Conservation (phyloP, 305 asterid genomes). For the Fraxinus paxiana region DNA sequence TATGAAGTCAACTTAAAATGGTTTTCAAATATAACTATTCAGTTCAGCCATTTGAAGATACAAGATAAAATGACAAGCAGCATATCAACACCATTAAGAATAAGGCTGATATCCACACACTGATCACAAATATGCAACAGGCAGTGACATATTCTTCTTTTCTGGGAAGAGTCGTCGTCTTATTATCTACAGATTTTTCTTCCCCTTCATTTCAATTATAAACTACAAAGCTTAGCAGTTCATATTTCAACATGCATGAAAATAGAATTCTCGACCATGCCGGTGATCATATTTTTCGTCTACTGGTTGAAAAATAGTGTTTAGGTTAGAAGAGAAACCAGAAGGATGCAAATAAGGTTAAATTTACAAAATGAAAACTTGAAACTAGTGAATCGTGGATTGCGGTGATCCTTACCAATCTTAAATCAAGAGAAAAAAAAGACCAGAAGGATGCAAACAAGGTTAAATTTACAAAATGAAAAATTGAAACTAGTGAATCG, state of each 20-base stretch:
- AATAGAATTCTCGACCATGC: not conserved
- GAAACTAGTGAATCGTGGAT: not conserved
- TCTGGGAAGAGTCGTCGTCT: not conserved
- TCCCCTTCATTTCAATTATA: not conserved
- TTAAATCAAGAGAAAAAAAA: not conserved
- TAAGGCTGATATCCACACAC: not conserved
- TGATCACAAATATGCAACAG: not conserved
- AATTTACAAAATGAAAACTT: not conserved
- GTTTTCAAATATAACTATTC: conserved; percentile 9
- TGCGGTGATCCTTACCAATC: not conserved
- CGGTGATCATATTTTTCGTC: not conserved
- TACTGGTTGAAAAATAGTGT: not conserved
- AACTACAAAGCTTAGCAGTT: not conserved
- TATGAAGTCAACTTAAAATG: conserved; percentile 22
- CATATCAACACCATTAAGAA: not conserved
- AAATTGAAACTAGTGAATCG: not conserved
- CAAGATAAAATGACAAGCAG: not conserved
- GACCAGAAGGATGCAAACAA: not conserved
- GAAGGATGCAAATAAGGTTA: not conserved
- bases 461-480: not conserved
- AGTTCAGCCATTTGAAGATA: conserved; percentile 11
- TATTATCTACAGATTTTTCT: not conserved
- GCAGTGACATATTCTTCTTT: not conserved
- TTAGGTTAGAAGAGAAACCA: not conserved
- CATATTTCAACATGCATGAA: not conserved